Evolutionary conservation across 352 stramenopile species (phyloP).

Genomic region (Phytophthora megakarya): DNA sequence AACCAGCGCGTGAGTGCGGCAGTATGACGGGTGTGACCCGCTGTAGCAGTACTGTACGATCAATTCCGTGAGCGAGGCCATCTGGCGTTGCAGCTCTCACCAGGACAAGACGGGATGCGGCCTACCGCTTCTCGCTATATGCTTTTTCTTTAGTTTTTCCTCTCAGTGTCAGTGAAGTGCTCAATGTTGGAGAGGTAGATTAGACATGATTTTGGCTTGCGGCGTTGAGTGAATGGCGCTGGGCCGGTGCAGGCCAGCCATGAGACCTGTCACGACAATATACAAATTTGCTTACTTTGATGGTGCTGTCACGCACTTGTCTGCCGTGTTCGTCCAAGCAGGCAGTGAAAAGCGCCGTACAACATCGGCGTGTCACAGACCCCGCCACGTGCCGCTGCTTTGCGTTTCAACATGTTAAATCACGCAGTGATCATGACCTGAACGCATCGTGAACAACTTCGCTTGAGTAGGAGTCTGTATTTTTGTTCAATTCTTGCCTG

Average conservation of each 20-base stretch:
- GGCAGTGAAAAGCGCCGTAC: slow-evolving; percentile 3
- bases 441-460: slow-evolving; percentile 1
- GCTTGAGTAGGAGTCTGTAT: slow-evolving; percentile 32
- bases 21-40: slow-evolving; percentile 43
- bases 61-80: slow-evolving; percentile 32
- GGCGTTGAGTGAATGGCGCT: slow-evolving; percentile 15
- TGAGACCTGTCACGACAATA: slow-evolving; percentile 15
- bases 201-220: slow-evolving; percentile 42
- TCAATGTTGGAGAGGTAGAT: slow-evolving; percentile 45
- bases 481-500: slow-evolving; percentile 30
- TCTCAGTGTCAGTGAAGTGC: slow-evolving; percentile 55
- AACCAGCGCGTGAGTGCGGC: slow-evolving; percentile 78
- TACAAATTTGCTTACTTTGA: slow-evolving; percentile 22
- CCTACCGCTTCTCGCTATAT: slow-evolving; percentile 19
- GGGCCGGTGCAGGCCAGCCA: slow-evolving; percentile 5
- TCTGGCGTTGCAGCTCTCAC: slow-evolving; percentile 18
- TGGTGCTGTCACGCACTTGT: not conserved
- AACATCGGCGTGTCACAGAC: slow-evolving; percentile 34
- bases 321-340: slow-evolving; percentile 25
- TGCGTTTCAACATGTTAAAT: slow-evolving; percentile 30
- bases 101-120: slow-evolving; percentile 15
- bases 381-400: not conserved
- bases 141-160: slow-evolving; percentile 39
- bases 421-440: not conserved
- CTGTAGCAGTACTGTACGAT: slow-evolving; percentile 51